phyloP scores from a whole-genome alignment of 768 basidiomycete genomes.

The Russula griseocarnosa region DNA sequence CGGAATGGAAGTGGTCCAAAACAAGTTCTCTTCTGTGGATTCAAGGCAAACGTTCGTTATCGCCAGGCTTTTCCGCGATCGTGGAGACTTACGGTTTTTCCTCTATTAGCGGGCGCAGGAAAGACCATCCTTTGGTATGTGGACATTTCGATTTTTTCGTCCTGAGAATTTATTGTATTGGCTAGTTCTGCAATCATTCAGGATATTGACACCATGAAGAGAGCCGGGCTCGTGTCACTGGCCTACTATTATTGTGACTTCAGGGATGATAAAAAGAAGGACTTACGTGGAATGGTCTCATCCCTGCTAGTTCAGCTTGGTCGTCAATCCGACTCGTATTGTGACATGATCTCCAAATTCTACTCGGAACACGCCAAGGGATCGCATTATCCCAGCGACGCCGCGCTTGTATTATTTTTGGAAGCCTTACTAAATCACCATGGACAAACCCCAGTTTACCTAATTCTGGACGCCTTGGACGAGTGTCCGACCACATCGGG shows the following conservation, averaged over 20 bases:
- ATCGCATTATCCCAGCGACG: not conserved
- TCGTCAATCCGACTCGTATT: not conserved
- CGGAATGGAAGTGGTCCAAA: not conserved
- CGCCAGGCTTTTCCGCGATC: not conserved
- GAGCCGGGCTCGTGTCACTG: not conserved
- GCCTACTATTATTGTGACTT: not conserved
- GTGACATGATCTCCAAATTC: not conserved
- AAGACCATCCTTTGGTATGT: not conserved
- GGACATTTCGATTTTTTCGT: not conserved
- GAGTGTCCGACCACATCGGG: not conserved
- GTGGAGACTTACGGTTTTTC: not conserved
- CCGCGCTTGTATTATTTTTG: not conserved
- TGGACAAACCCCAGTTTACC: not conserved
- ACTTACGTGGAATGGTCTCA: not conserved
- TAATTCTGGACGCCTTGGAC: not conserved
- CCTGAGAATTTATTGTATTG: not conserved
- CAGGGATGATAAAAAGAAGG: not conserved
- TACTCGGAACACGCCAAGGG: not conserved
- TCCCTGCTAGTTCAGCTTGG: not conserved
- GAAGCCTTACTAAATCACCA: not conserved
- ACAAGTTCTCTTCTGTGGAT: not conserved
- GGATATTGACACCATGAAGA: not conserved
- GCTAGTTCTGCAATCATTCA: not conserved
- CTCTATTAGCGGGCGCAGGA: not conserved
- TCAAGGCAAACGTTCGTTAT: not conserved